Conservation (phyloP, 2,329 filamentous ascomycete species). For the Beauveria sp. region DNA sequence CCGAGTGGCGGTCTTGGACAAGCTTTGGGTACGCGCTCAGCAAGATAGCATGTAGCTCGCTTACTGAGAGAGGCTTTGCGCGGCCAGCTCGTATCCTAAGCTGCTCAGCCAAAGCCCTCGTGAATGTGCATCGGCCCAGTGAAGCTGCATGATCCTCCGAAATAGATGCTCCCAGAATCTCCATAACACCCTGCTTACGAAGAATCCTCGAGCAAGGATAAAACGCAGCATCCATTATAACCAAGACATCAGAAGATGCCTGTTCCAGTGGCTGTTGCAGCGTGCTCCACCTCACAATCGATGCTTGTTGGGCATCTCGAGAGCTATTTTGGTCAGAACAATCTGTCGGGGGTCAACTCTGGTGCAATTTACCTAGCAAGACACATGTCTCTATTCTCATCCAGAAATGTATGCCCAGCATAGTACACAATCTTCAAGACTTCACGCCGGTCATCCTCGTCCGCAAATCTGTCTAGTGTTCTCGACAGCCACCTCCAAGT, state of each 20-base stretch:
- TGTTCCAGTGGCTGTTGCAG: slow-evolving; percentile 51
- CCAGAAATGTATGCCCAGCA: slow-evolving; percentile 45
- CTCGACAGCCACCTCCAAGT: slow-evolving; percentile 46
- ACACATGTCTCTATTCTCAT: slow-evolving; percentile 49
- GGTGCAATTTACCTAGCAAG: slow-evolving; percentile 41
- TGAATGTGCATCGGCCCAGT: slow-evolving; percentile 46
- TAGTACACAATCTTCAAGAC: slow-evolving; percentile 54
- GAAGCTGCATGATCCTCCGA: slow-evolving; percentile 42
- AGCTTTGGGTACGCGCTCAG: slow-evolving; percentile 45
- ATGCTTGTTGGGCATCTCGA: slow-evolving; percentile 34
- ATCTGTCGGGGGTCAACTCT: neutral
- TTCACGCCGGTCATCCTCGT: slow-evolving; percentile 46
- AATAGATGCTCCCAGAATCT: slow-evolving; percentile 47
- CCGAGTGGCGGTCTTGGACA: slow-evolving; percentile 41
- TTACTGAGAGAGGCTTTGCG: slow-evolving; percentile 39
- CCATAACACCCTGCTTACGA: slow-evolving; percentile 46
- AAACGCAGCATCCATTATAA: slow-evolving; percentile 53
- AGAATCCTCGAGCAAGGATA: slow-evolving; percentile 46
- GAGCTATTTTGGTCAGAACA: slow-evolving; percentile 31
- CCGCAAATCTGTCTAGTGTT: slow-evolving; percentile 44
- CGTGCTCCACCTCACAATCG: slow-evolving; percentile 46
- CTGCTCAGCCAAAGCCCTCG: slow-evolving; percentile 41
- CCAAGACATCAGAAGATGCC: slow-evolving; percentile 45
- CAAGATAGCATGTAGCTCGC: slow-evolving; percentile 47
- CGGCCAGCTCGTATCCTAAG: slow-evolving; percentile 40